Conservation (phyloP, 139 green algal species). For the Chlorella sp. region DNA sequence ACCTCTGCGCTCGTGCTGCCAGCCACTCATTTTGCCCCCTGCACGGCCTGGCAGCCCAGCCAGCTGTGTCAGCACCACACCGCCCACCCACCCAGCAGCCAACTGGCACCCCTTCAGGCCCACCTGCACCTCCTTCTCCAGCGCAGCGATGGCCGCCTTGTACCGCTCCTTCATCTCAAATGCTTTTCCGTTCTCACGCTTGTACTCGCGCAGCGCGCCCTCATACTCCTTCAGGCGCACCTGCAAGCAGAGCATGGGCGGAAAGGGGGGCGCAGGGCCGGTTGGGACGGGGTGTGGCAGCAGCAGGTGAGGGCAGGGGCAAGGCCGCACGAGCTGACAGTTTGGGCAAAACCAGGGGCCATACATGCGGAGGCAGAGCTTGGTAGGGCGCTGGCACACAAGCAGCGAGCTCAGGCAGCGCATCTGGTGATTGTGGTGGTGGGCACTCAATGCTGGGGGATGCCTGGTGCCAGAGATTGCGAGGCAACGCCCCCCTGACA, state of each 20-base stretch:
- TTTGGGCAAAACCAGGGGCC: too few relatives aligned
- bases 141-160: conserved; percentile 36
- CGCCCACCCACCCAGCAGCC: background rate
- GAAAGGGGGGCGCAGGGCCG: background rate
- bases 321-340: background rate
- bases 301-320: background rate
- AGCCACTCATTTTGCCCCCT: background rate
- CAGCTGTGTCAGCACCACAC: background rate
- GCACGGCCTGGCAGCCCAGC: background rate
- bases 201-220: conserved; percentile 33
- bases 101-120: background rate
- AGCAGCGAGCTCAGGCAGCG: too few relatives aligned
- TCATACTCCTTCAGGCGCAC: conserved; percentile 38
- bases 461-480: too few relatives aligned
- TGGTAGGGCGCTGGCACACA: too few relatives aligned
- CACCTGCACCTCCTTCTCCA: conserved; percentile 42
- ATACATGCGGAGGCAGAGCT: background rate
- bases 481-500: background rate
- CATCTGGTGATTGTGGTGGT: too few relatives aligned
- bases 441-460: too few relatives aligned
- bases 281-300: background rate
- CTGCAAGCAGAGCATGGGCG: background rate
- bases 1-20: background rate
- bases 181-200: conserved; percentile 42
- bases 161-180: conserved; percentile 43